These are phyloP conservation scores for Hypoxylon sp. DNA, from an alignment of 2,329 filamentous ascomycete genomes.

Conservation along the genomic window DNA sequence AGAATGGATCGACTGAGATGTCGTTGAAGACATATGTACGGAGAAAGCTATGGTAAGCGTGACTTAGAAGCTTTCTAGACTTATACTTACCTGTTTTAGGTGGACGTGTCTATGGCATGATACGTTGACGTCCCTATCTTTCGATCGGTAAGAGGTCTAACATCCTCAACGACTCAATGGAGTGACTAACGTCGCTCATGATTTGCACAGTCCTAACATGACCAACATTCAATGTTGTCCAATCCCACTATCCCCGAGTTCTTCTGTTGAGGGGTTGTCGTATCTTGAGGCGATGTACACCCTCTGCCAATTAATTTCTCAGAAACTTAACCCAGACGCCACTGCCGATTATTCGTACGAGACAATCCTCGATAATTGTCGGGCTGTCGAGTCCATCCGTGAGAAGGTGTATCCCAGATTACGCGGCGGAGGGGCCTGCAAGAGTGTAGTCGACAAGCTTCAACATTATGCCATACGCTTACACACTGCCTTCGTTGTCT, in stretches of 20 bases:
- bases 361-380: conserved; percentile 71
- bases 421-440: conserved; percentile 73
- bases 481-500: conserved; percentile 76
- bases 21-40: conserved; percentile 69
- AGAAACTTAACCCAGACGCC: conserved; percentile 69
- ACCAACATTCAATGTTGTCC: conserved; percentile 71
- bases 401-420: conserved; percentile 66
- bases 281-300: conserved; percentile 77
- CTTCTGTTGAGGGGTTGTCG: conserved; percentile 64
- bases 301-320: conserved; percentile 72
- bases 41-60: conserved; percentile 68
- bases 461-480: conserved; percentile 76
- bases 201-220: conserved; percentile 68
- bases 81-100: conserved; percentile 49
- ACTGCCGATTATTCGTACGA: conserved; percentile 65
- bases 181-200: conserved; percentile 30
- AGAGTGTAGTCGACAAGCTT: conserved; percentile 73
- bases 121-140: conserved; percentile 75
- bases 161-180: not conserved
- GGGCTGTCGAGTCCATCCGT: conserved; percentile 67
- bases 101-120: conserved; percentile 79
- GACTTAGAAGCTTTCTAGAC: not conserved
- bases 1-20: conserved; percentile 60
- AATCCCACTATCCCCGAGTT: conserved; percentile 63
- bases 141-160: conserved; percentile 66